Conservation (phyloP, 805 yeast genomes). For the Spathaspora passalidarum region DNA sequence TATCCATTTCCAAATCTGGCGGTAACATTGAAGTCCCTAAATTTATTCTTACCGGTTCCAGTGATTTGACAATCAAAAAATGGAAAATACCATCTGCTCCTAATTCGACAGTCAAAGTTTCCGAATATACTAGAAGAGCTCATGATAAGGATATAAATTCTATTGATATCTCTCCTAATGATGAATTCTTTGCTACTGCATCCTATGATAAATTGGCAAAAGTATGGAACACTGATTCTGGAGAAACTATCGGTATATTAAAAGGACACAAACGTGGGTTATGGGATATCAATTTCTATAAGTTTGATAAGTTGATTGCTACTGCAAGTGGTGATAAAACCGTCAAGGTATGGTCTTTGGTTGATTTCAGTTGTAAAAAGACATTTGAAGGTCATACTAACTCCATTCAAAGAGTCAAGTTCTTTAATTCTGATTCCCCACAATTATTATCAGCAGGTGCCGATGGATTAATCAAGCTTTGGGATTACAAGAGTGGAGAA, state of each 20-base stretch:
- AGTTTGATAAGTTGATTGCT: constrained; percentile 69
- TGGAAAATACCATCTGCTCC: constrained; percentile 66
- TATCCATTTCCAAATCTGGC: constrained; percentile 60
- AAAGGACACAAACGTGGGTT: constrained; percentile 93
- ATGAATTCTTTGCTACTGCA: constrained; percentile 85
- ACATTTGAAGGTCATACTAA: constrained; percentile 95
- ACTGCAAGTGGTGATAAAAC: constrained; percentile 95
- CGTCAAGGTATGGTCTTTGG: constrained; percentile 82
- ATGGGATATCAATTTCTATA: constrained; percentile 86
- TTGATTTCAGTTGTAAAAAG: constrained; percentile 67
- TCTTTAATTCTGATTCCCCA: constrained; percentile 55
- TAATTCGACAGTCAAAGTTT: constrained; percentile 44
- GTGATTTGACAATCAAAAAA: constrained; percentile 79
- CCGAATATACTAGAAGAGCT: constrained; percentile 90
- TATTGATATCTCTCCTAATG: constrained; percentile 87
- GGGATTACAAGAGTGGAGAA: constrained; percentile 79
- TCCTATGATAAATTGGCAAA: constrained; percentile 91
- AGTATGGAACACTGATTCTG: constrained; percentile 81
- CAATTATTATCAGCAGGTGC: constrained; percentile 84
- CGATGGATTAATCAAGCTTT: constrained; percentile 87
- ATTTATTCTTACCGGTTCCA: constrained; percentile 78
- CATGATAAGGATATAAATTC: constrained; percentile 96
- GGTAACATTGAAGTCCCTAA: constrained; percentile 48
- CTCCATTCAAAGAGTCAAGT: constrained; percentile 80
- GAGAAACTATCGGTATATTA: constrained; percentile 81